Evolutionary conservation across 1,284 basidiomycete species (phyloP), one percentile per base, ranked within the genome.

Genomic region (Singerocomus inundabilis): DNA sequence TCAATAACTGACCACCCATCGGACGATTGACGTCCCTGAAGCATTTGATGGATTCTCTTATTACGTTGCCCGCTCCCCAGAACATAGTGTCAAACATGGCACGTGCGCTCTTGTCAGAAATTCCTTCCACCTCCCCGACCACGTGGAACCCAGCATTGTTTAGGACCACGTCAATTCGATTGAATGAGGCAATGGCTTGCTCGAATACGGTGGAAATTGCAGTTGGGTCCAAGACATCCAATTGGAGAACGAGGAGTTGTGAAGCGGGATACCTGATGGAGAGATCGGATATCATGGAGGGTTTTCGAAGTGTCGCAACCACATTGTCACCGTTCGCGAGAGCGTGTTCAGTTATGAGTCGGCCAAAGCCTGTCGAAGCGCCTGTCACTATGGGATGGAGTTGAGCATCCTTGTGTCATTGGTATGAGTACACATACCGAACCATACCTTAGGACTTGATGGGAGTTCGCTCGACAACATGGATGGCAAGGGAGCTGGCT

Each of bases 131-230:
- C 43, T 67, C 67, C 3, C 51, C 62, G 13, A 60, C 40, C 2
- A 61, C 49, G 6, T 37, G 60, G 45, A 54, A 59, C 15, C 68
- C 68, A 1, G 69, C 67, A 16, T 72, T 72, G 11, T 70, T 71
- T 4, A 70, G 24, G n/a, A 70, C 66, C 4, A 71, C 57, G 25
- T 72, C 70, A 9, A 70, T 31, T 12, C 63, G 54, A 26, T 51
- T 45, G 37, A 70, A 72, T 18, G 49, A 38, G 5, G 54, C 36
- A 34, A 57, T 18, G 3, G 68, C 59, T 34, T 54, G 42, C 2
- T 59, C 43, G 45, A 70, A 71, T 24, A 63, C 64, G 28, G 44
- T n/a, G 1, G 51, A 35, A 41, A 70, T 55, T 2, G 56, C 51
- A 5, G 37, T 35, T 5, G 60, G 21, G 8, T 60, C 51, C 2